These are phyloP conservation scores for Pyricularia sp. DNA, from an alignment of 2,329 filamentous ascomycete genomes.

Conservation along the genomic window DNA sequence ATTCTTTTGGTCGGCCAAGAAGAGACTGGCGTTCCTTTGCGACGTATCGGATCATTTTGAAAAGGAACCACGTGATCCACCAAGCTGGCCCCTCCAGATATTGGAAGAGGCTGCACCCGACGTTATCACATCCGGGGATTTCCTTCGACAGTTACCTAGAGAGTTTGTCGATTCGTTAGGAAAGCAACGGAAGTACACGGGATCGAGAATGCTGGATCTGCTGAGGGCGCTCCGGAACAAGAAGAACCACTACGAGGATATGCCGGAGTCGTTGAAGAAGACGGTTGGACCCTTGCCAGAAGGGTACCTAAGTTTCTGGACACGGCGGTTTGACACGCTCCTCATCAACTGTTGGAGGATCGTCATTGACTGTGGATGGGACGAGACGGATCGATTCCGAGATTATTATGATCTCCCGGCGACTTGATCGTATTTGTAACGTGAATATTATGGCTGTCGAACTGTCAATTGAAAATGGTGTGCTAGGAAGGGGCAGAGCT, in stretches of 20 bases:
- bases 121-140: conserved; percentile 57
- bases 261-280: conserved; percentile 67
- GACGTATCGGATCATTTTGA: conserved; percentile 96
- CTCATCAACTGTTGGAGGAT: conserved; percentile 72
- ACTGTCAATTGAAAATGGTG: background rate
- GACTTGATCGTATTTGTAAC: conserved; percentile 10
- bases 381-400: conserved; percentile 55
- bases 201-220: conserved; percentile 72
- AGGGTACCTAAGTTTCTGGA: conserved; percentile 81
- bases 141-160: conserved; percentile 64
- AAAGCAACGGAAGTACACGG: conserved; percentile 92
- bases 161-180: conserved; percentile 84
- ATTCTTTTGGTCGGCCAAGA: conserved; percentile 92
- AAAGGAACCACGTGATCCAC: conserved; percentile 78
- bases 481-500: background rate
- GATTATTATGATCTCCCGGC: conserved; percentile 56
- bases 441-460: background rate
- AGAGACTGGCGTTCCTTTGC: conserved; percentile 85
- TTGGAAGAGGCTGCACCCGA: conserved; percentile 44
- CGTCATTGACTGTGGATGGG: conserved; percentile 56
- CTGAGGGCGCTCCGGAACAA: conserved; percentile 88
- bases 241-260: conserved; percentile 95
- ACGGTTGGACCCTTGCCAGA: conserved; percentile 65
- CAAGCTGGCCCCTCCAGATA: conserved; percentile 55
- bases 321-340: conserved; percentile 65